A percentile compares a stretch with the other conserved stretches of the same genome.
phyloP scores from a whole-genome alignment of 129 eudicot genomes.

The Flaveria linearis region DNA sequence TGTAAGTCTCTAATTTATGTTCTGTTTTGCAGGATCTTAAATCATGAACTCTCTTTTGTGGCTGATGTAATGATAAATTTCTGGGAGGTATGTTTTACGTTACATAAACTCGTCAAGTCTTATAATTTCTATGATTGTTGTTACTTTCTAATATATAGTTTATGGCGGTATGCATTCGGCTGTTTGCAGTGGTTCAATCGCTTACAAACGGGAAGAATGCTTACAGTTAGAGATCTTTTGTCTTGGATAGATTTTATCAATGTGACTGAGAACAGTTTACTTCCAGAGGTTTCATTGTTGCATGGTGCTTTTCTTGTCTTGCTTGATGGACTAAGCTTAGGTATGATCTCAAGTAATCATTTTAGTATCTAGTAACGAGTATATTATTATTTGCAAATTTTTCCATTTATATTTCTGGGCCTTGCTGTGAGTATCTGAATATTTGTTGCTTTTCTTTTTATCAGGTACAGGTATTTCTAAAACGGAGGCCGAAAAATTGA shows the following conservation, averaged over 20 bases:
- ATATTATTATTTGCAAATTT: conserved; percentile 8
- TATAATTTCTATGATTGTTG: background rate
- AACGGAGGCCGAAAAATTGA: conserved; percentile 59
- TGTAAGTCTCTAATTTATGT: conserved; percentile 10
- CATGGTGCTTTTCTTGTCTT: conserved; percentile 91
- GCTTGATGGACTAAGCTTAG: conserved; percentile 93
- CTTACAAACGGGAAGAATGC: conserved; percentile 73
- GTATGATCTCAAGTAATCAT: conserved; percentile 37
- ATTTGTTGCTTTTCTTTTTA: conserved; percentile 5
- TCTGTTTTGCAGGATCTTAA: conserved; percentile 49
- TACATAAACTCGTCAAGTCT: background rate
- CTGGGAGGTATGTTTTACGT: conserved; percentile 68
- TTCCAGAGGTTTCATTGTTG: conserved; percentile 61
- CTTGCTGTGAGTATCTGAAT: background rate
- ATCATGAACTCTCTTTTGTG: conserved; percentile 43
- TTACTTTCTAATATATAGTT: background rate
- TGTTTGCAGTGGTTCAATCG: conserved; percentile 83
- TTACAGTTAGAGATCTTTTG: conserved; percentile 90
- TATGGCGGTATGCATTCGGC: background rate
- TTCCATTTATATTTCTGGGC: background rate
- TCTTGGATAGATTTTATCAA: conserved; percentile 86
- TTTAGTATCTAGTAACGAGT: conserved; percentile 4
- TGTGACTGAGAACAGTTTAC: conserved; percentile 50
- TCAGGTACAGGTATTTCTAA: conserved; percentile 77
- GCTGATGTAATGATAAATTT: conserved; percentile 68